Percentiles rank a stretch among this genome's conserved stretches.
Evolutionary conservation across 208 protist species (phyloP).

Genomic region (Leishmania aethiopica): DNA sequence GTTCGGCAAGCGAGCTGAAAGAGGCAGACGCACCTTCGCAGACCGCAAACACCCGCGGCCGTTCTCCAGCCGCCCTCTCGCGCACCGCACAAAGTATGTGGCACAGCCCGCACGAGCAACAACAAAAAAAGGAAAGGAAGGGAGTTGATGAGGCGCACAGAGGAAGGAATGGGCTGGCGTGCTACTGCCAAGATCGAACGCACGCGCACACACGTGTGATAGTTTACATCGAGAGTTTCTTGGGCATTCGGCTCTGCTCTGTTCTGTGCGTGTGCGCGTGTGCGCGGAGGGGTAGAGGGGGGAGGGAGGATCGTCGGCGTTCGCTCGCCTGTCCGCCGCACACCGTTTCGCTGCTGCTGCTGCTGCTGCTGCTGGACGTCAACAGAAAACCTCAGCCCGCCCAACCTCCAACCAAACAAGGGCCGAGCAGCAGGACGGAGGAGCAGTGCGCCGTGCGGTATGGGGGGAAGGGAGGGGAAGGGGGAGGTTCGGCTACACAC

Average conservation of each 20-base stretch:
- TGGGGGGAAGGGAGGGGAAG: neutral
- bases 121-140: neutral
- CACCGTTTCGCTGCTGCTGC: too few species aligned
- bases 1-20: neutral
- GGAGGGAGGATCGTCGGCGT: neutral
- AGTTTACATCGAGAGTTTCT: neutral
- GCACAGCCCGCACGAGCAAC: neutral
- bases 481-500: neutral
- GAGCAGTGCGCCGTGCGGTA: neutral
- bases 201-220: neutral
- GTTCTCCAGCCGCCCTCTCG: neutral
- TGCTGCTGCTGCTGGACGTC: too few species aligned
- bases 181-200: too few species aligned
- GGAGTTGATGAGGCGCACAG: neutral
- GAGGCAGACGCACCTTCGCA: neutral
- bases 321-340: too few species aligned
- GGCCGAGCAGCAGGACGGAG: neutral
- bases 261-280: neutral
- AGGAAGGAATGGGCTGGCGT: neutral
- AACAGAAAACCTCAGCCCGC: neutral
- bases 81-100: neutral
- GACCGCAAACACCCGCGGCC: neutral
- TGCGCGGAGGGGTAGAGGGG: neutral
- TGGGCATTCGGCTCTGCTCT: neutral
- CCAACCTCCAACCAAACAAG: too few species aligned